Evolutionary conservation across 371 early-diverging fungal genomes (phyloP), one percentile per base, ranked within the genome.

Genomic region (Syncephalastrum monosporum): DNA sequence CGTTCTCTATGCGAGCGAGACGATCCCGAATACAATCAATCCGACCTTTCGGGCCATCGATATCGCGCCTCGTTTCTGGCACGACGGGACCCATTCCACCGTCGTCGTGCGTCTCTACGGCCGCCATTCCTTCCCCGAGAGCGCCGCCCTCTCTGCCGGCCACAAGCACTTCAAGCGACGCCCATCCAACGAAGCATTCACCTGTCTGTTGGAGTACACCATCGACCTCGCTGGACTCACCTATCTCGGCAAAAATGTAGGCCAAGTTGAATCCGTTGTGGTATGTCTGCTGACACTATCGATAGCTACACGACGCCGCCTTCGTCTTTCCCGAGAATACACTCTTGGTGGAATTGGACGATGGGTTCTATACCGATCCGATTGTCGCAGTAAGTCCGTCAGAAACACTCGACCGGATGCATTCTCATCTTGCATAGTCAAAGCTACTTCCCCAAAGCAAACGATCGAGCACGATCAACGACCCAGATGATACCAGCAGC

Each of bases 341-440:
- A 1, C 67, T 84, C 10, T 24, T 84, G 19, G 69, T 84, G 55
- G 76, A 74, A 53, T 57, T 85, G 14, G 69, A 77, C 5, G 77
- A 83, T 60, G 86, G 86, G 4, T 81, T 75, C 50, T 85, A 85
- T 53, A 74, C 79, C 15, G 75, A 79, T 10, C 70, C 81, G 0
- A 80, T 81, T 47, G 61, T 70, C 52, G 65, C 54, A 24, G 71
- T 67, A 61, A 59, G 57, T 21, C 38, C 5, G 15, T 2, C 12
- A 42, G 27, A 42, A 25, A 0, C 10, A 6, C 3, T 0, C 12
- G 19, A n/a, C 46, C 47, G 4, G n/a, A 16, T n/a, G 45, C 17
- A 4, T 25, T 24, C n/a, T 19, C 16, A 16, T 29, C 3, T 21
- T 12, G 12, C 2, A 10, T 46, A 69, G 58, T 55, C 64, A 5